phyloP scores from a whole-genome alignment of 164 flowering plant species.

The Umbilicus rupestris region DNA sequence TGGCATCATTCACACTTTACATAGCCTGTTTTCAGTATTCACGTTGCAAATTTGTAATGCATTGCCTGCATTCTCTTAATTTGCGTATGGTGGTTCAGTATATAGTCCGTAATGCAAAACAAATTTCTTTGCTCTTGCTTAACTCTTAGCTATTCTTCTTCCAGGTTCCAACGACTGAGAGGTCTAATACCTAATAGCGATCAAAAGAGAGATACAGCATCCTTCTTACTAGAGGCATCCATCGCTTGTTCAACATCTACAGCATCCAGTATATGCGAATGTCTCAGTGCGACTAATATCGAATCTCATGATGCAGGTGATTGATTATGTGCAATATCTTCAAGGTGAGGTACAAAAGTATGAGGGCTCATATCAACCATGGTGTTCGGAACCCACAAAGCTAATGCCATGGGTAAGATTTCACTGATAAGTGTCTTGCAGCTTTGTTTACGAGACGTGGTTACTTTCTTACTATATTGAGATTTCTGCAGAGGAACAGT shows the following conservation, averaged over 20 bases:
- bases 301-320: slow-evolving; percentile 45
- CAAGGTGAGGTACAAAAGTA: slow-evolving; percentile 60
- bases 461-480: neutral
- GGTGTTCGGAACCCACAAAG: slow-evolving; percentile 53
- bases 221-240: slow-evolving; percentile 77
- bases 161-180: slow-evolving; percentile 71
- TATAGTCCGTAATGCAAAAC: too few species aligned
- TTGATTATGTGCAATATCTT: slow-evolving; percentile 57
- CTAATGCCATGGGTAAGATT: slow-evolving; percentile 65
- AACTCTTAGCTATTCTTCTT: neutral
- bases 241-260: neutral
- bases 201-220: slow-evolving; percentile 94
- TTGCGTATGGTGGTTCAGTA: too few species aligned
- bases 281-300: neutral
- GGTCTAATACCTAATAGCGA: slow-evolving; percentile 79
- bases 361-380: slow-evolving; percentile 53
- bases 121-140: too few species aligned
- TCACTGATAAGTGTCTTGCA: too few species aligned
- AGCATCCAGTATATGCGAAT: too few species aligned
- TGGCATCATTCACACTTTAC: too few species aligned
- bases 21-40: too few species aligned
- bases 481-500: slow-evolving; percentile 55
- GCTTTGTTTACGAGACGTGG: too few species aligned
- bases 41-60: too few species aligned
- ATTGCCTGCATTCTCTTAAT: too few species aligned